These are phyloP conservation scores for Citrus mangshanensis DNA, from an alignment of 345 rosid genomes.

Conservation along the genomic window DNA sequence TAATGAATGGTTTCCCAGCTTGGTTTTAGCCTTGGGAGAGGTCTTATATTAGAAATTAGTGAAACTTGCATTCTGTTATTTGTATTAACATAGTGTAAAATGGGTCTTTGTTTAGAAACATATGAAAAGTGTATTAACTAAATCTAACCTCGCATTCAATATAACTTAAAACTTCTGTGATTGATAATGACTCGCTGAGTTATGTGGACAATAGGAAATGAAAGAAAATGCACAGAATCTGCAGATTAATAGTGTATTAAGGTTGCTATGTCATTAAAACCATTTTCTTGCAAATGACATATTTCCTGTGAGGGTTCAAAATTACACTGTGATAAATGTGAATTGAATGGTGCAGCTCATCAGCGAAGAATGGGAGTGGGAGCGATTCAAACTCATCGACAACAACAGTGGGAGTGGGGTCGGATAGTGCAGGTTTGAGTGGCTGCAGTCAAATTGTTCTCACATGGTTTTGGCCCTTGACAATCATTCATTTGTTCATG, in stretches of 20 bases:
- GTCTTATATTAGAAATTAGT: background rate
- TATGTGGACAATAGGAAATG: background rate
- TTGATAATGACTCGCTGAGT: background rate
- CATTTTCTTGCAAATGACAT: background rate
- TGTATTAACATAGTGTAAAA: background rate
- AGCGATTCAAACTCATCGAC: slow-evolving; percentile 30
- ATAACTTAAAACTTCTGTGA: background rate
- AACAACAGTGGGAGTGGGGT: slow-evolving; percentile 36
- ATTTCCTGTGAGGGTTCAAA: background rate
- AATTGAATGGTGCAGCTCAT: slow-evolving; percentile 41
- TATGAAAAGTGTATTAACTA: background rate
- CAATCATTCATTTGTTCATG: slow-evolving; percentile 16
- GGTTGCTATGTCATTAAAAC: background rate
- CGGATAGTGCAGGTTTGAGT: slow-evolving; percentile 50
- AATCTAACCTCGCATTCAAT: background rate
- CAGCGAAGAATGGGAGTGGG: slow-evolving; percentile 48
- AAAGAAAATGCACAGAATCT: background rate
- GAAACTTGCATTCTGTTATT: background rate
- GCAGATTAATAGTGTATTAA: too few species aligned
- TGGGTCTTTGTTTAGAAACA: background rate
- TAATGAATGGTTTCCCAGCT: background rate
- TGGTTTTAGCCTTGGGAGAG: background rate
- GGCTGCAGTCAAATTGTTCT: slow-evolving; percentile 24
- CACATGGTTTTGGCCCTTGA: slow-evolving; percentile 26
- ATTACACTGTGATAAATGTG: background rate